Evolutionary conservation across 148 eudicot genomes (phyloP).

Genomic region (Bassia scoparia): DNA sequence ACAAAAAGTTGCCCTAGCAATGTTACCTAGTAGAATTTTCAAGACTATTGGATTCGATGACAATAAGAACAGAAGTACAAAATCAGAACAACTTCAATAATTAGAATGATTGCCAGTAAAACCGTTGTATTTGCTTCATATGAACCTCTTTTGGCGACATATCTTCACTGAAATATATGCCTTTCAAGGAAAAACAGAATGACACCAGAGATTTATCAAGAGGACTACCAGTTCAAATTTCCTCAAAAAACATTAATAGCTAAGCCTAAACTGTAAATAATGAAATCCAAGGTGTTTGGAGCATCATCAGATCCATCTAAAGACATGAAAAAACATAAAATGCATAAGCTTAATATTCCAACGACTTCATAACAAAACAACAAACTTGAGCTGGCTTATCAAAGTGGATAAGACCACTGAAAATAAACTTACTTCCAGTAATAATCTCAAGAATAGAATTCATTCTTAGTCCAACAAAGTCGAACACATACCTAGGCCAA

Average conservation of each 20-base stretch:
- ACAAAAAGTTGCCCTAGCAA: background rate
- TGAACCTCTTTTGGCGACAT: too few species aligned
- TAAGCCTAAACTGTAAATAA: too few species aligned
- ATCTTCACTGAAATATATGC: too few species aligned
- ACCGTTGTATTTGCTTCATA: too few species aligned
- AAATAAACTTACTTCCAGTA: background rate
- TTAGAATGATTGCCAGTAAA: too few species aligned
- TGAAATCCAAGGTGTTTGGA: too few species aligned
- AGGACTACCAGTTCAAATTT: too few species aligned
- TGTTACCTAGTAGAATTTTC: background rate
- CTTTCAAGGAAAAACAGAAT: too few species aligned
- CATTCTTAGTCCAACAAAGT: background rate
- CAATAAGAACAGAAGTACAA: background rate
- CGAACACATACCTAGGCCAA: constrained; percentile 84
- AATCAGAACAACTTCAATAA: background rate
- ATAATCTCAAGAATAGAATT: background rate
- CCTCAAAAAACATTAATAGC: too few species aligned
- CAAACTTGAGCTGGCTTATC: background rate
- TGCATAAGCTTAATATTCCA: background rate
- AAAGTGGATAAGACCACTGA: background rate
- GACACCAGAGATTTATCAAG: too few species aligned
- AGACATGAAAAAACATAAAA: background rate
- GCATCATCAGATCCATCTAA: background rate
- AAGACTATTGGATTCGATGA: background rate
- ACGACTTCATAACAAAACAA: background rate